phyloP scores from a whole-genome alignment of 106 monocot genomes.

The Alisma plantagoaquatica region DNA sequence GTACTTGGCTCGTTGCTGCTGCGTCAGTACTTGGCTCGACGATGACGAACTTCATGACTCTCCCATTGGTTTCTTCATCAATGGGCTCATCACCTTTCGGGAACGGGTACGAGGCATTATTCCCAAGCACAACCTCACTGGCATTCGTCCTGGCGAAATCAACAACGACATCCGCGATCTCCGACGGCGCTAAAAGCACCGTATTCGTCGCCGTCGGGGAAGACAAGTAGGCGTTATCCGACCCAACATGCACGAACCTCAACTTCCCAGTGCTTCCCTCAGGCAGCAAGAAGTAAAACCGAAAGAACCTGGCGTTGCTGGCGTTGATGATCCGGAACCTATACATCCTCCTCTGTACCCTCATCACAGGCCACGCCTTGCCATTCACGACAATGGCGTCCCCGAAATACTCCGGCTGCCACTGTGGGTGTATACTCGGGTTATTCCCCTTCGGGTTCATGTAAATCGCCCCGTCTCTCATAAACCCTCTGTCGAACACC shows the following conservation, averaged over 20 bases:
- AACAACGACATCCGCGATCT: slow-evolving; percentile 57
- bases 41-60: slow-evolving; percentile 49
- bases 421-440: slow-evolving; percentile 76
- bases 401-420: slow-evolving; percentile 98
- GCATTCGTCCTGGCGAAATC: slow-evolving; percentile 38
- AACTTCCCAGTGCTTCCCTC: no score
- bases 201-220: slow-evolving; percentile 12
- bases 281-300: slow-evolving; percentile 14
- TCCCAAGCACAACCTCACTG: slow-evolving; percentile 16
- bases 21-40: no score
- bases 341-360: slow-evolving; percentile 34
- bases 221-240: slow-evolving; percentile 35
- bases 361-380: slow-evolving; percentile 76
- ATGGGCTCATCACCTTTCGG: slow-evolving; percentile 40
- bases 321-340: slow-evolving; percentile 89
- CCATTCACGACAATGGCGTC: slow-evolving; percentile 80
- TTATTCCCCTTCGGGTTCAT: slow-evolving; percentile 74
- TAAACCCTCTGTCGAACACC: slow-evolving; percentile 70
- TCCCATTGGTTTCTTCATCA: slow-evolving; percentile 29
- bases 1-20: no score
- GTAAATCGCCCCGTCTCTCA: slow-evolving; percentile 65
- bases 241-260: slow-evolving; percentile 34
- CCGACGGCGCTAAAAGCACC: slow-evolving; percentile 53
- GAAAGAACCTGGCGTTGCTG: slow-evolving; percentile 72
- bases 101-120: slow-evolving; percentile 54